Percentiles rank a stretch among this genome's conserved stretches.
These are phyloP conservation scores for Saraca asoca DNA, from an alignment of 331 rosid species.

Conservation along the genomic window DNA sequence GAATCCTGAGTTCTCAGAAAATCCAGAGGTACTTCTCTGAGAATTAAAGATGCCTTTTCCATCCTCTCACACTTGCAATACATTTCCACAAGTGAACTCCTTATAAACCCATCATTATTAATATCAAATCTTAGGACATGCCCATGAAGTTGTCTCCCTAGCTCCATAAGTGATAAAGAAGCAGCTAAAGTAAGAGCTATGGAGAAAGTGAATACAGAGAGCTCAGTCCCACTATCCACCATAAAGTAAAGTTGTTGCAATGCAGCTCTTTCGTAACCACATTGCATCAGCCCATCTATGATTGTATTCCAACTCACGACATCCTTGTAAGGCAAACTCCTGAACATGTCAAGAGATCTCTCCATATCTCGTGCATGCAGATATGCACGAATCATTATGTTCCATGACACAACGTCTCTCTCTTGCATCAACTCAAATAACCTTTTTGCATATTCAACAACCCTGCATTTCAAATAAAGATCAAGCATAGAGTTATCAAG, in stretches of 20 bases:
- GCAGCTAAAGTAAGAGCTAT: conserved; percentile 74
- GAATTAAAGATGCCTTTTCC: conserved; percentile 62
- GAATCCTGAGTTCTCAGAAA: conserved; percentile 31
- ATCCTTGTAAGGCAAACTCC: conserved; percentile 61
- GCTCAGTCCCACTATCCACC: conserved; percentile 51
- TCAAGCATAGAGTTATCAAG: conserved; percentile 77
- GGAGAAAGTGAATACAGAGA: conserved; percentile 61
- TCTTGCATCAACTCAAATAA: conserved; percentile 57
- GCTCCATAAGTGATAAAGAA: conserved; percentile 51
- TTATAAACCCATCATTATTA: conserved; percentile 53
- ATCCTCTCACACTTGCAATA: conserved; percentile 66
- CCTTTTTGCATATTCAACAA: conserved; percentile 52
- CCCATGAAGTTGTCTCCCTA: conserved; percentile 86
- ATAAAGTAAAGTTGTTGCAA: conserved; percentile 64
- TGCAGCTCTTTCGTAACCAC: conserved; percentile 53
- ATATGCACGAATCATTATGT: conserved; percentile 67
- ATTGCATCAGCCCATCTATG: conserved; percentile 66
- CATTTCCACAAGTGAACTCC: conserved; percentile 77
- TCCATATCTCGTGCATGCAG: conserved; percentile 55
- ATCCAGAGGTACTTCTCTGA: conserved; percentile 49
- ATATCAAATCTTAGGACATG: conserved; percentile 49
- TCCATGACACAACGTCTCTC: conserved; percentile 60
- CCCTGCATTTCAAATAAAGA: conserved; percentile 68
- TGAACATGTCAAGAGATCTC: conserved; percentile 63
- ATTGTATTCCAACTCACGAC: conserved; percentile 83